Percentiles rank a stretch among this genome's conserved stretches.
phyloP scores from a whole-genome alignment of 2,329 filamentous ascomycete genomes.

The Madurella mycetomatis region DNA sequence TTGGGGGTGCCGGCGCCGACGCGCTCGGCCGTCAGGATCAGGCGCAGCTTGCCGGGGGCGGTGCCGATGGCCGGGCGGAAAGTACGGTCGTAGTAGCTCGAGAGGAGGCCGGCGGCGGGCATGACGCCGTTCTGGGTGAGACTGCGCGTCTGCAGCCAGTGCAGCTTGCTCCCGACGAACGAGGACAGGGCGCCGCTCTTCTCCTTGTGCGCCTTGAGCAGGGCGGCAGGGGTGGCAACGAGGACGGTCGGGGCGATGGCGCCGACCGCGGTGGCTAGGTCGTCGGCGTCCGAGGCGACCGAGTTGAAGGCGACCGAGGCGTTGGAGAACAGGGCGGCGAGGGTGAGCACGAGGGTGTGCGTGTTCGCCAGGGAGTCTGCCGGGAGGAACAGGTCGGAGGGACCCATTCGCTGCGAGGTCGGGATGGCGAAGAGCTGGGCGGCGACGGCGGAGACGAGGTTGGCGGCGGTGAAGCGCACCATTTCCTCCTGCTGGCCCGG shows the following conservation, averaged over 20 bases:
- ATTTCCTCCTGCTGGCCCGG: slow-evolving; percentile 58
- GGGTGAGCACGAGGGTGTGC: slow-evolving; percentile 73
- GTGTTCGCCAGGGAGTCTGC: slow-evolving; percentile 75
- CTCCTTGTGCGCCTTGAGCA: slow-evolving; percentile 62
- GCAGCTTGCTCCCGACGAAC: slow-evolving; percentile 61
- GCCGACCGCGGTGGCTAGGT: slow-evolving; percentile 68
- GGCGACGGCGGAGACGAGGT: slow-evolving; percentile 82
- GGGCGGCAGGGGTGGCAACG: slow-evolving; percentile 69
- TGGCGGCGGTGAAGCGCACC: slow-evolving; percentile 75
- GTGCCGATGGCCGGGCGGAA: slow-evolving; percentile 56
- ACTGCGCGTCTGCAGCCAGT: slow-evolving; percentile 66
- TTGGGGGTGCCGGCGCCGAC: slow-evolving; percentile 58
- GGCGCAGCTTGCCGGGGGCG: slow-evolving; percentile 68
- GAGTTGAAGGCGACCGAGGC: slow-evolving; percentile 84
- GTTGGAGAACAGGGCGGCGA: slow-evolving; percentile 80
- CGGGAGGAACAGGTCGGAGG: slow-evolving; percentile 77
- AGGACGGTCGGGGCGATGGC: slow-evolving; percentile 78
- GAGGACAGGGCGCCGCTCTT: slow-evolving; percentile 57
- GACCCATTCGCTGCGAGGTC: slow-evolving; percentile 64
- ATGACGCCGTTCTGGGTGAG: slow-evolving; percentile 69
- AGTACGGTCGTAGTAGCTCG: slow-evolving; percentile 53
- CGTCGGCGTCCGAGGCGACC: slow-evolving; percentile 68
- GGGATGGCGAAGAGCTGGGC: slow-evolving; percentile 74
- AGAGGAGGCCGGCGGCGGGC: slow-evolving; percentile 60
- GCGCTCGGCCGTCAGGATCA: slow-evolving; percentile 75